Conservation (phyloP, 371 early-diverging fungal genomes). For the Mucor ambiguus region DNA sequence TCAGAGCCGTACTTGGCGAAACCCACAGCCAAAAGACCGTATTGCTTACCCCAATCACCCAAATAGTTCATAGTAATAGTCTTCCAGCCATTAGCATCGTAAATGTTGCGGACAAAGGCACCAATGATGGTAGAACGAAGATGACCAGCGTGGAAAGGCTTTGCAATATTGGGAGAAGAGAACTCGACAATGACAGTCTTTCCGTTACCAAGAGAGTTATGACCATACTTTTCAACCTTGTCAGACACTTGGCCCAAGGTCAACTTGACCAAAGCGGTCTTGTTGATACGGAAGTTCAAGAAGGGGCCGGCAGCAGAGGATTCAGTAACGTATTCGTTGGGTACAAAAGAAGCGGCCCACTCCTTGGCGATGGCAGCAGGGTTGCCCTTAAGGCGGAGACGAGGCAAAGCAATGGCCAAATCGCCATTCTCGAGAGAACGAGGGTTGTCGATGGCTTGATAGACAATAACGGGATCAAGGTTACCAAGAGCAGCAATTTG, state of each 20-base stretch:
- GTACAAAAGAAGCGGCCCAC: constrained; percentile 69
- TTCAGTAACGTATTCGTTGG: constrained; percentile 60
- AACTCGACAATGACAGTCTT: constrained; percentile 92
- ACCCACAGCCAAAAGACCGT: constrained; percentile 96
- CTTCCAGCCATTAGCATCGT: constrained; percentile 88
- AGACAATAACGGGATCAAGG: constrained; percentile 50
- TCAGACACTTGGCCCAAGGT: constrained; percentile 57
- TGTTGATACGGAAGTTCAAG: constrained; percentile 83
- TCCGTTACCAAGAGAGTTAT: constrained; percentile 65
- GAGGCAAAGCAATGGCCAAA: constrained; percentile 83
- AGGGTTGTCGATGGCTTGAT: constrained; percentile 61
- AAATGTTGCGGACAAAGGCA: constrained; percentile 85
- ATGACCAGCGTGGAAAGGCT: constrained; percentile 99
- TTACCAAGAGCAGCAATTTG: constrained; percentile 51
- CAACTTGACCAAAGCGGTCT: constrained; percentile 51
- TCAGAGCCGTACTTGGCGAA: constrained; percentile 84
- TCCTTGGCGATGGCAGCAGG: constrained; percentile 76
- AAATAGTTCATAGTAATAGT: constrained; percentile 96
- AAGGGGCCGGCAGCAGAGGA: constrained; percentile 79
- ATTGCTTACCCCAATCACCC: constrained; percentile 99
- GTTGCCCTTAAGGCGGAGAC: constrained; percentile 85
- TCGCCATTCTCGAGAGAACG: constrained; percentile 73
- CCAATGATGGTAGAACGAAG: constrained; percentile 98
- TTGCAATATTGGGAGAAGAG: constrained; percentile 98
- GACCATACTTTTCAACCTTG: constrained; percentile 62